phyloP scores from a whole-genome alignment of 768 basidiomycete species.

The Boletus pseudopeckii region DNA sequence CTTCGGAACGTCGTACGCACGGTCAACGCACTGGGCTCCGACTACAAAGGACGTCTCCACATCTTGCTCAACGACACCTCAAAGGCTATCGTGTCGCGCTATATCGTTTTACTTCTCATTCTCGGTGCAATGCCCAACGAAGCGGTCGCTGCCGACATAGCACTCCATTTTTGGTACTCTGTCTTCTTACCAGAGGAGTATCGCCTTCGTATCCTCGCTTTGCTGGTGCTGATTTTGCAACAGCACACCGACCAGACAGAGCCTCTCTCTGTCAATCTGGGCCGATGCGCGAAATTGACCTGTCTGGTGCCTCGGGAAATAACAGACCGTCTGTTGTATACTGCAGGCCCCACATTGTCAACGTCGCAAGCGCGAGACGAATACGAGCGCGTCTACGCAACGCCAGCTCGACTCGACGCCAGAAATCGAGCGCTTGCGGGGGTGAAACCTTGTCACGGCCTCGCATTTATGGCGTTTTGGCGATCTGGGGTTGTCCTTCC shows the following conservation, averaged over 20 bases:
- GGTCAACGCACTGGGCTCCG: conserved; percentile 38
- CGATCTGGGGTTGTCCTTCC: conserved; percentile 43
- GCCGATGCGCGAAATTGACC: conserved; percentile 15
- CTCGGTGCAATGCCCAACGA: conserved; percentile 33
- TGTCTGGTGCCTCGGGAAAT: conserved; percentile 22
- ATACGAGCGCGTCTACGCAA: conserved; percentile 29
- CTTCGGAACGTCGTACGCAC: conserved; percentile 42
- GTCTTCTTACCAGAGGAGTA: conserved; percentile 36
- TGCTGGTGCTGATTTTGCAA: conserved; percentile 15
- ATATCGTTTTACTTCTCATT: conserved; percentile 39
- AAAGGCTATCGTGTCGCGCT: conserved; percentile 32
- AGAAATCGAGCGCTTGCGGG: conserved; percentile 37
- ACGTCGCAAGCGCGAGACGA: conserved; percentile 24
- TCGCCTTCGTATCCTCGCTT: conserved; percentile 17
- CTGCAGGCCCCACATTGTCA: conserved; percentile 23
- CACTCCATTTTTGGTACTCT: conserved; percentile 49
- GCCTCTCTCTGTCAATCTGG: conserved; percentile 11
- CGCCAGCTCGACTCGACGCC: conserved; percentile 38
- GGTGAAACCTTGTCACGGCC: conserved; percentile 41
- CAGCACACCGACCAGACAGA: conserved; percentile 12
- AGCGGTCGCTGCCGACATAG: conserved; percentile 37
- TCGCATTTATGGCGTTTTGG: conserved; percentile 38
- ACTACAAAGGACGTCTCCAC: conserved; percentile 38
- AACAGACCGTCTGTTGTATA: conserved; percentile 29
- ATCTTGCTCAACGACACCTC: conserved; percentile 44